phyloP scores from a whole-genome alignment of 352 stramenopile species.

The Phytopythium vexans region DNA sequence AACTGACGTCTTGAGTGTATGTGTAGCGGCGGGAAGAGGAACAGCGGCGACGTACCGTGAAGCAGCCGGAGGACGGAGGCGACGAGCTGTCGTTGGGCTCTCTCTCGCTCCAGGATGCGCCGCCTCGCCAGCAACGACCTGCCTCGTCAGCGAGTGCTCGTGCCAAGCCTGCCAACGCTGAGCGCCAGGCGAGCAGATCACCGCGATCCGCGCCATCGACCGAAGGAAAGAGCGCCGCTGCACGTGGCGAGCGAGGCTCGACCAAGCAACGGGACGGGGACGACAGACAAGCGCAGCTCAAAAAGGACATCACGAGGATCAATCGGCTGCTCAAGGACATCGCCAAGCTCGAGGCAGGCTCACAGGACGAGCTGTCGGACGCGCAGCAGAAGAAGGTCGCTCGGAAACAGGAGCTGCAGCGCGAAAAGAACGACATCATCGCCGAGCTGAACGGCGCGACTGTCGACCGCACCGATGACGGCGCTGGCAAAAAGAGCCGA shows the following conservation, averaged over 20 bases:
- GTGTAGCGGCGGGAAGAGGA: background rate
- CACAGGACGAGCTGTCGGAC: constrained; percentile 16
- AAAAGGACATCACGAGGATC: constrained; percentile 37
- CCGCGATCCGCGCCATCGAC: no score
- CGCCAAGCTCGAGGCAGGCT: constrained; percentile 15
- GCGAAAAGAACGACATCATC: constrained; percentile 33
- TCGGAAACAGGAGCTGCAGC: constrained; percentile 32
- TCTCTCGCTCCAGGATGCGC: background rate
- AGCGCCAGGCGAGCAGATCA: no score
- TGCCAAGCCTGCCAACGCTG: no score
- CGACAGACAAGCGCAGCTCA: constrained; percentile 6
- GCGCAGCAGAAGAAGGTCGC: constrained; percentile 30
- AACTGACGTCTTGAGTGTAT: no score
- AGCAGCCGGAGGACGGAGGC: background rate
- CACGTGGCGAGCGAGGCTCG: background rate
- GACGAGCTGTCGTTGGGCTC: constrained; percentile 2
- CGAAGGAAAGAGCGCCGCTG: background rate
- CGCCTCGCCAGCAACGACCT: background rate
- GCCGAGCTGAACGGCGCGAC: constrained; percentile 40
- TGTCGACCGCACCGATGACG: constrained; percentile 16
- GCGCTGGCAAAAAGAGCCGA: constrained; percentile 8
- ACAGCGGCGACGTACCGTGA: background rate
- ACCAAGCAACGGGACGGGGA: constrained; percentile 7
- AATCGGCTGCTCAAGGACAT: constrained; percentile 45
- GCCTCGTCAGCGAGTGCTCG: no score